phyloP scores from a whole-genome alignment of 2,329 filamentous ascomycete species.

The Erysiphe neolycopersici region DNA sequence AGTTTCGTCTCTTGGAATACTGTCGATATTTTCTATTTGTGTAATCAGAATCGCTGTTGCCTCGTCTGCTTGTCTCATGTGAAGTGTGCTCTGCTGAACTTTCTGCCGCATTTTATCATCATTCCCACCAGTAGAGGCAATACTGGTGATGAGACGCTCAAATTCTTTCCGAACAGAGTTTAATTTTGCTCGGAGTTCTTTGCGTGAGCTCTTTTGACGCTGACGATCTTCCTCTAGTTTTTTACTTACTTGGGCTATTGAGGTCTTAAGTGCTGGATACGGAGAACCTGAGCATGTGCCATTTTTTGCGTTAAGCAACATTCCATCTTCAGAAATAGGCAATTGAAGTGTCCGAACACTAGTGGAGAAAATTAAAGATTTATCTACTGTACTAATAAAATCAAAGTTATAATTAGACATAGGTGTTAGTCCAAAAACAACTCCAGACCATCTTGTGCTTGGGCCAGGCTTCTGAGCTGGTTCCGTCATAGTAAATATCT shows the following conservation, averaged over 20 bases:
- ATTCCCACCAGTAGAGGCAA: constrained; percentile 40
- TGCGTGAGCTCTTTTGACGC: constrained; percentile 41
- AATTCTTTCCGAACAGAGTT: constrained; percentile 47
- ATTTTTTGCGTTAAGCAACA: constrained; percentile 22
- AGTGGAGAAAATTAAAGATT: constrained; percentile 40
- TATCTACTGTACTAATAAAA: constrained; percentile 41
- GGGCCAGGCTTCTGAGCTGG: constrained; percentile 14
- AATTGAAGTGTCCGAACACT: constrained; percentile 24
- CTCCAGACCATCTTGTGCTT: constrained; percentile 39
- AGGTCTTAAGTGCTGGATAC: constrained; percentile 48
- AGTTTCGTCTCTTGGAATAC: constrained; percentile 33
- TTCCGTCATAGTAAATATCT: constrained; percentile 28
- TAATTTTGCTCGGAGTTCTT: constrained; percentile 46
- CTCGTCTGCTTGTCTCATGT: constrained; percentile 37
- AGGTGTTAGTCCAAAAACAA: constrained; percentile 41
- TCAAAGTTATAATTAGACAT: constrained; percentile 56
- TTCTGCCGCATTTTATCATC: constrained; percentile 56
- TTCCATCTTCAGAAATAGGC: constrained; percentile 7
- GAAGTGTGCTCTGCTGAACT: constrained; percentile 46
- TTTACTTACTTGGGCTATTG: constrained; percentile 43
- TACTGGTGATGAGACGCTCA: constrained; percentile 36
- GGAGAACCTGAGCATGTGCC: constrained; percentile 49
- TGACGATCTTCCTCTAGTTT: constrained; percentile 43
- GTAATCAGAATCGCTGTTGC: constrained; percentile 26
- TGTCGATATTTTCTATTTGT: constrained; percentile 37